Conservation (phyloP, 805 yeast species). For the Babjeviella inositovora region DNA sequence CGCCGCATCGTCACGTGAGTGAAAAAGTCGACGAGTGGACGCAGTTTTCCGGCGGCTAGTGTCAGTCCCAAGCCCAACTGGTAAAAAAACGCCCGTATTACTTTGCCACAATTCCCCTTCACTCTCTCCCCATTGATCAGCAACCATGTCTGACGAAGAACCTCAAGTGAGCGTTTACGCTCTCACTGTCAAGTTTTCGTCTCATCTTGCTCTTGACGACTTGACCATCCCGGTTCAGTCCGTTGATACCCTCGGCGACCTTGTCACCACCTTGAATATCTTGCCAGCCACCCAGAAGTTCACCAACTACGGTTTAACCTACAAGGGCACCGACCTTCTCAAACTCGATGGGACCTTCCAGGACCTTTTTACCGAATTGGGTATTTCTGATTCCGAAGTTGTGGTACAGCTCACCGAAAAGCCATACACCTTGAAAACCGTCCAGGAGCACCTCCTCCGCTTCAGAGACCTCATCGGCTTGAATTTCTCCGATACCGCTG, state of each 20-base stretch:
- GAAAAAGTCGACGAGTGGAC: too few species aligned
- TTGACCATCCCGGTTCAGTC: too few species aligned
- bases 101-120: too few species aligned
- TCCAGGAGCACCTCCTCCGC: conserved; percentile 44
- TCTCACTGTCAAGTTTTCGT: too few species aligned
- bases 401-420: conserved; percentile 28
- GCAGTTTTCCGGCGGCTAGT: too few species aligned
- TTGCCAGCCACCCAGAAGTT: conserved; percentile 38
- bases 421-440: conserved; percentile 43
- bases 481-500: conserved; percentile 18
- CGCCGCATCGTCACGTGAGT: too few species aligned
- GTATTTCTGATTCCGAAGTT: conserved; percentile 12
- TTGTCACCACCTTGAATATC: conserved; percentile 41
- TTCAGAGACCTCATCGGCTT: conserved; percentile 48
- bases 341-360: conserved; percentile 7
- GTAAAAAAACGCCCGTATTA: too few species aligned
- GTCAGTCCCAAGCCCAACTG: too few species aligned
- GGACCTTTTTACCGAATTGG: conserved; percentile 11
- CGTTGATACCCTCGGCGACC: conserved; percentile 40
- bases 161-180: too few species aligned
- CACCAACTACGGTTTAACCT: conserved; percentile 38
- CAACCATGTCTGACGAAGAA: too few species aligned
- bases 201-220: too few species aligned
- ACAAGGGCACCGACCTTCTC: conserved; percentile 14
- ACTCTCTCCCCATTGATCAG: too few species aligned